These are phyloP conservation scores for Stylosanthes scabra DNA, from an alignment of 331 rosid genomes.

Conservation along the genomic window DNA sequence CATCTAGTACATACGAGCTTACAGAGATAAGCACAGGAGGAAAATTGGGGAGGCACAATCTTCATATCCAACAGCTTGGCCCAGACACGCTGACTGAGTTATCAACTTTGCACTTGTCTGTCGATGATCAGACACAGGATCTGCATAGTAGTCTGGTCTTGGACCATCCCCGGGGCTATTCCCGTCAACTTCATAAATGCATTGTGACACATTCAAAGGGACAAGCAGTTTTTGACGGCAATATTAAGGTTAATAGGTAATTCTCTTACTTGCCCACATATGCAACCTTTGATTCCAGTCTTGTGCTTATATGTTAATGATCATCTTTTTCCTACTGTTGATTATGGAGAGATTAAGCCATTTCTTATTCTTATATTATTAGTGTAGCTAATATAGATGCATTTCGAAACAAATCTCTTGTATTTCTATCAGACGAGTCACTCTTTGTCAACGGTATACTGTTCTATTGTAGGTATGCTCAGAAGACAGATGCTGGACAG, in stretches of 20 bases:
- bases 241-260: conserved; percentile 90
- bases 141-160: conserved; percentile 81
- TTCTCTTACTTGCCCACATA: conserved; percentile 16
- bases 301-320: conserved; percentile 3
- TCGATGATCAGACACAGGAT: conserved; percentile 87
- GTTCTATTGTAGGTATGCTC: conserved; percentile 69
- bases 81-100: conserved; percentile 84
- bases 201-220: conserved; percentile 85
- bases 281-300: background rate
- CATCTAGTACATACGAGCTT: conserved; percentile 78
- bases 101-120: conserved; percentile 81
- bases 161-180: conserved; percentile 91
- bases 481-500: conserved; percentile 97
- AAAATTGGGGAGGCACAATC: conserved; percentile 87
- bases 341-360: background rate
- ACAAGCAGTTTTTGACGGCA: conserved; percentile 95
- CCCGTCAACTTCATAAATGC: conserved; percentile 94
- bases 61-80: conserved; percentile 85
- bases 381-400: background rate
- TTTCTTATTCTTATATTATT: background rate
- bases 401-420: conserved; percentile 1
- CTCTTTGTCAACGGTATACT: background rate
- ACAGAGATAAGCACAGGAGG: conserved; percentile 88
- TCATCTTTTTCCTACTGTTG: background rate
- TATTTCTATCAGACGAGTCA: background rate